These are phyloP conservation scores for Zalaria obscura DNA, from an alignment of 2,329 filamentous ascomycete species.

Conservation along the genomic window DNA sequence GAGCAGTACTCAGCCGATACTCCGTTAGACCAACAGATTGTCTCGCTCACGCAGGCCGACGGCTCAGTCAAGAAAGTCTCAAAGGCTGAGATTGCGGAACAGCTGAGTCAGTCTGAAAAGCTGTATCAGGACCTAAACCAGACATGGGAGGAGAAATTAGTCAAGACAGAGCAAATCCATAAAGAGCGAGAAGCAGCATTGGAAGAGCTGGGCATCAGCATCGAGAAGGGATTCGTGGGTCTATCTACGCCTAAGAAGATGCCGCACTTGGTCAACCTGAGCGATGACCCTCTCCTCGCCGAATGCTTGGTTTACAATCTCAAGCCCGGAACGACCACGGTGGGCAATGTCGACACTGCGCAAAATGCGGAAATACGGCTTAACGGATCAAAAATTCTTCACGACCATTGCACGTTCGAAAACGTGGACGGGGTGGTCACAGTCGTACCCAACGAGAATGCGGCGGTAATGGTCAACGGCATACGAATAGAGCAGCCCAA, in stretches of 20 bases:
- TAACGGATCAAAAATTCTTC: constrained; percentile 83
- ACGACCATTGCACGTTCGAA: constrained; percentile 88
- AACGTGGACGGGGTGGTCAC: constrained; percentile 90
- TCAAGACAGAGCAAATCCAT: constrained; percentile 92
- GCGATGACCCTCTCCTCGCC: constrained; percentile 64
- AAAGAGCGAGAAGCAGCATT: constrained; percentile 90
- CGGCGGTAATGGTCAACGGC: constrained; percentile 96
- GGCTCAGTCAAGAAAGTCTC: constrained; percentile 88
- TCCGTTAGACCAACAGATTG: constrained; percentile 87
- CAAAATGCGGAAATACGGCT: constrained; percentile 77
- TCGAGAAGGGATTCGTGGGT: constrained; percentile 94
- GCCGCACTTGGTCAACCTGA: constrained; percentile 95
- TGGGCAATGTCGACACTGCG: constrained; percentile 84
- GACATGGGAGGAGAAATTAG: constrained; percentile 94
- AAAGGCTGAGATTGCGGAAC: constrained; percentile 95
- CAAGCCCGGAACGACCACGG: constrained; percentile 85
- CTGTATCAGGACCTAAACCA: constrained; percentile 91
- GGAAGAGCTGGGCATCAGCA: constrained; percentile 95
- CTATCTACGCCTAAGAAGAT: constrained; percentile 96
- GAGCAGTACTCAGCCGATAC: constrained; percentile 87
- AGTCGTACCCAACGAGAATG: constrained; percentile 75
- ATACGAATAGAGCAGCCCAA: constrained; percentile 76
- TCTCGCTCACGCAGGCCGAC: constrained; percentile 78
- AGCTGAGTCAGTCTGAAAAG: constrained; percentile 92
- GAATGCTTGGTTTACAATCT: constrained; percentile 97